Conservation (phyloP, 2,329 filamentous ascomycete species). For the Nigrograna mackinnonii region DNA sequence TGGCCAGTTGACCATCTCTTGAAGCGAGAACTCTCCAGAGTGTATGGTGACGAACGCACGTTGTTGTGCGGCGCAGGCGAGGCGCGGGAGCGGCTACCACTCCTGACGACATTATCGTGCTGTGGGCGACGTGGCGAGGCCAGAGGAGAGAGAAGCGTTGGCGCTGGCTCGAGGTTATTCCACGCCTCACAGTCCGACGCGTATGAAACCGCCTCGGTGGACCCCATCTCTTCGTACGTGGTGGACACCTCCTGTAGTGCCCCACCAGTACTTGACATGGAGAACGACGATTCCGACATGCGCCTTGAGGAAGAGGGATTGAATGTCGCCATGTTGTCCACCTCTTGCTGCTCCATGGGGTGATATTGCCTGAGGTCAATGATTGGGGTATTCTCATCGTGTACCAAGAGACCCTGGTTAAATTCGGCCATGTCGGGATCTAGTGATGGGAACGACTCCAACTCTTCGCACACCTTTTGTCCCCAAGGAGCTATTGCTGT, state of each 20-base stretch:
- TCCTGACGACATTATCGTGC: slow-evolving; percentile 49
- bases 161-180: slow-evolving; percentile 69
- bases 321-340: slow-evolving; percentile 29
- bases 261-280: slow-evolving; percentile 65
- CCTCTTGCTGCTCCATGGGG: slow-evolving; percentile 34
- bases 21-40: slow-evolving; percentile 65
- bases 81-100: slow-evolving; percentile 69
- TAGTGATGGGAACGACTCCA: slow-evolving; percentile 42
- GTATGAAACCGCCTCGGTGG: slow-evolving; percentile 70
- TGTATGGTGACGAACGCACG: slow-evolving; percentile 72
- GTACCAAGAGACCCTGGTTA: slow-evolving; percentile 37
- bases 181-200: slow-evolving; percentile 62
- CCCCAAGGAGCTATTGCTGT: slow-evolving; percentile 40
- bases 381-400: slow-evolving; percentile 45
- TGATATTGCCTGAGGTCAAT: slow-evolving; percentile 44
- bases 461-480: slow-evolving; percentile 42
- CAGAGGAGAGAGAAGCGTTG: slow-evolving; percentile 72
- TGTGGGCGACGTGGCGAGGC: slow-evolving; percentile 70
- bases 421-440: slow-evolving; percentile 43
- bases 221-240: slow-evolving; percentile 72
- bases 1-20: slow-evolving; percentile 78
- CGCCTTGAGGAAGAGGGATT: slow-evolving; percentile 60
- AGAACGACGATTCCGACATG: slow-evolving; percentile 75
- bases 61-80: slow-evolving; percentile 72
- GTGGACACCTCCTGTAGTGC: slow-evolving; percentile 69